Evolutionary conservation across 345 rosid genomes (phyloP), one percentile per base, ranked within the genome.

Genomic region (Aquilaria sinensis): DNA sequence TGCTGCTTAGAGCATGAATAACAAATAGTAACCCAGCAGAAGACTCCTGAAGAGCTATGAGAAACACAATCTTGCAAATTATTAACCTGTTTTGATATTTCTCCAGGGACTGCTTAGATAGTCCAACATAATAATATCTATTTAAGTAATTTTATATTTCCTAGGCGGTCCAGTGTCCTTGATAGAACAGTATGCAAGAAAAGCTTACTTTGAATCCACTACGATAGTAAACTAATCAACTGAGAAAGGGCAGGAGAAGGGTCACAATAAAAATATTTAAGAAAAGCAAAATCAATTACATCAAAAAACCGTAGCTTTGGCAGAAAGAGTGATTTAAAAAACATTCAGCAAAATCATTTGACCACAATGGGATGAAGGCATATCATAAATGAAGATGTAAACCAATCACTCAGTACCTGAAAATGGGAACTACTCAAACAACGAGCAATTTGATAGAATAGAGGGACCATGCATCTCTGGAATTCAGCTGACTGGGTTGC

Each of bases 381-480:
- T 49, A 14, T 43, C 43, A 37, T 32, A 34, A 56, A 30, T 29
- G 6, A 57, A 53, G 46, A 29, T 60, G 12, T 60, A 43, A 53
- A 32, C 51, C 58, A 11, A 34, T 64, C 6, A 34, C 69, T 66
- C 9, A 57, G 64, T 75, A 87, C 94, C 94, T 87, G 94, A 65
- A 87, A 87, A 74, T 87, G 94, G 51, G 80, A 78, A 70, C 94
- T 82, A 78, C 81, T 79, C 73, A 87, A 72, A 56, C 94, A 82
- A 64, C 82, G 78, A 53, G 90, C 86, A 53, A 87, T 77, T 66
- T 82, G 84, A 57, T 75, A 81, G 72, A 87, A 87, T 61, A 87
- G 57, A 33, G 88, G 86, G 0, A 82, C 82, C 85, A 82, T 87
- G 34, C 94, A 87, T 54, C 84, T 70, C 58, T 84, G 94, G 53